Evolutionary conservation across 768 basidiomycete genomes (phyloP).

Genomic region (Termitomyces sp.): DNA sequence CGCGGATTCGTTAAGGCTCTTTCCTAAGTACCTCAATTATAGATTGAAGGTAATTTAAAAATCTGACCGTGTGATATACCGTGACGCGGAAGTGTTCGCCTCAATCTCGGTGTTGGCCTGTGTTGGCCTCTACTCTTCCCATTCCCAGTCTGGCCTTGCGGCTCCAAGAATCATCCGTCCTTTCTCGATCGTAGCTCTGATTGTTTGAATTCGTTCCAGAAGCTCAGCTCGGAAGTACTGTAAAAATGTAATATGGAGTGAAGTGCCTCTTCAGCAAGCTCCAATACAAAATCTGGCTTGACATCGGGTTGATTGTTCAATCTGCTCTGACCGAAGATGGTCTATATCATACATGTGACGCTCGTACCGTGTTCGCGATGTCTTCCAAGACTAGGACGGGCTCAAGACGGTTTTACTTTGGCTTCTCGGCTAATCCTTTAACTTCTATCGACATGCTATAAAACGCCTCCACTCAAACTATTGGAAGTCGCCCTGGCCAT

Average conservation of each 20-base stretch:
- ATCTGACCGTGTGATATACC: background rate
- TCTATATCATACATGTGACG: constrained; percentile 9
- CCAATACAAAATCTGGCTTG: background rate
- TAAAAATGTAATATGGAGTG: background rate
- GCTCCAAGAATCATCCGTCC: background rate
- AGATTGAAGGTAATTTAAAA: background rate
- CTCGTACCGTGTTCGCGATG: background rate
- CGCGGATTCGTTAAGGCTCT: background rate
- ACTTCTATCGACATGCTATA: background rate
- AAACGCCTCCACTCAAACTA: background rate
- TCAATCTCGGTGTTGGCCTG: background rate
- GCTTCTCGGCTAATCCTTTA: background rate
- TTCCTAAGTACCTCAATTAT: background rate
- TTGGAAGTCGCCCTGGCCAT: constrained; percentile 9
- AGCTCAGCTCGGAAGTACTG: background rate
- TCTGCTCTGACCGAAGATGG: background rate
- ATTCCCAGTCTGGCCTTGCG: background rate
- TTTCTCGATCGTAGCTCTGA: background rate
- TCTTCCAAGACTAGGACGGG: background rate
- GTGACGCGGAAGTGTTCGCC: background rate
- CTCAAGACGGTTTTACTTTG: background rate
- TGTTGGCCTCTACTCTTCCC: background rate
- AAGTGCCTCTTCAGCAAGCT: background rate
- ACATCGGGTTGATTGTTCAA: constrained; percentile 8
- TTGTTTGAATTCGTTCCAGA: background rate